Base-by-base conservation (phyloP, 176 grass and related monocot genomes). In the Rhynchospora breviuscula region DNA sequence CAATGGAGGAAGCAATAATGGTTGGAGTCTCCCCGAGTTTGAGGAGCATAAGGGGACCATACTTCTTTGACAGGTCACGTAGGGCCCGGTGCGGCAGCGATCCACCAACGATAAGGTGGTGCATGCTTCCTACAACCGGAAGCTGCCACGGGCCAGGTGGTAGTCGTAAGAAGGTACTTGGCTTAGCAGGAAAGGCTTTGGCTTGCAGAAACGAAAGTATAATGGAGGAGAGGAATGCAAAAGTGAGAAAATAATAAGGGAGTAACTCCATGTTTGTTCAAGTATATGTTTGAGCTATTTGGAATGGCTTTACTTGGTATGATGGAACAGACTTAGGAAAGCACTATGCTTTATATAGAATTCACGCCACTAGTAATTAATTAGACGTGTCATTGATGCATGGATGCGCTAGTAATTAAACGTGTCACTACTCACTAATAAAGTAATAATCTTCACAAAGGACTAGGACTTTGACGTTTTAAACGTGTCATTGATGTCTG, bases 41-140 rank as follows among this genome's bases (percentile, higher is more conserved):
- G 85, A 95, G 90, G 56, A 89, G 84, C 86, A 92, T 87, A 8
- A 92, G 62, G 0, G 89, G 89, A 7, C 91, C 91, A 67, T 85
- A 80, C 4, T 79, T 83, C 0, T 17, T 77, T 2, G 85, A 64
- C 59, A 87, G 45, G 43, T 70, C 79, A 7, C 86, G 86, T 60
- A 95, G 77, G 1, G 82, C 88, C 10, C 66, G 90, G 76, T 92
- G 81, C 6, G 84, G 89, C 21, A 88, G 88, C 35, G 69, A 2
- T 0, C 89, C 85, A 49, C 59, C 79, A 13, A 81, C 22, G 10
- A 60, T 57, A 51, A 94, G 22, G 85, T 94, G 92, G 83, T 94
- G 92, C 18, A 94, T 13, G 76, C 83, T 85, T 81, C 90, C 89
- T 45, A 91, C 43, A 29, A 91, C 2, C 18, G 90, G 90, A 35